phyloP scores from a whole-genome alignment of 345 rosid species.

The Brassica juncea region DNA sequence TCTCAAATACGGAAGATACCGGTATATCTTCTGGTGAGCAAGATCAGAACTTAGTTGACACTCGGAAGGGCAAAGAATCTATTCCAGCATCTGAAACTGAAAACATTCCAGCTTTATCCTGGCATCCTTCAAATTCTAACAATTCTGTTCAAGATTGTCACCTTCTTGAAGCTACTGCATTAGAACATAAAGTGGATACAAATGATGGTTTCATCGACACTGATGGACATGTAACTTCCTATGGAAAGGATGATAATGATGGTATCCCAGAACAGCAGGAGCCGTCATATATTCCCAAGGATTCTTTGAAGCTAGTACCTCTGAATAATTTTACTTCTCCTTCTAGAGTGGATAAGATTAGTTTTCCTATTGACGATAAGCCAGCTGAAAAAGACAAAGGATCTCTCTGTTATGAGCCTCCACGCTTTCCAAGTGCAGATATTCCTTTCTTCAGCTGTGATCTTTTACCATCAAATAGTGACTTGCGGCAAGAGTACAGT shows the following conservation, averaged over 20 bases:
- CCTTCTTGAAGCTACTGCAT: background rate
- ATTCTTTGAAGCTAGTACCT: conserved; percentile 65
- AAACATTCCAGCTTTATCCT: background rate
- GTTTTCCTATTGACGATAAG: conserved; percentile 46
- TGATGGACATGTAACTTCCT: conserved; percentile 51
- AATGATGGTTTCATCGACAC: conserved; percentile 52
- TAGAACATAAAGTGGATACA: background rate
- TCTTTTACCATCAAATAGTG: conserved; percentile 75
- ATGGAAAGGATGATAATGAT: conserved; percentile 42
- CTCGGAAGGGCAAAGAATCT: background rate
- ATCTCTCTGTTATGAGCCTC: conserved; percentile 92
- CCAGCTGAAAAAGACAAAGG: conserved; percentile 59
- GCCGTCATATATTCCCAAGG: conserved; percentile 52
- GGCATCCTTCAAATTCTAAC: background rate
- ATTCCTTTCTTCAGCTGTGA: conserved; percentile 96
- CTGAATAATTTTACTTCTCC: conserved; percentile 56
- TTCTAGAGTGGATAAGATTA: conserved; percentile 32
- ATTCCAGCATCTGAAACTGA: background rate
- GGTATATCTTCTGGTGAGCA: conserved; percentile 47
- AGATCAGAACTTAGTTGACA: conserved; percentile 43
- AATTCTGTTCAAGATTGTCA: background rate
- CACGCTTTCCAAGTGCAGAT: conserved; percentile 93
- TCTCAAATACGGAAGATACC: conserved; percentile 55
- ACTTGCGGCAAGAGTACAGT: conserved; percentile 89
- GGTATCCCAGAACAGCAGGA: conserved; percentile 47